Evolutionary conservation across 2,329 filamentous ascomycete genomes (phyloP).

Genomic region (Ceratocystis lukuohia): DNA sequence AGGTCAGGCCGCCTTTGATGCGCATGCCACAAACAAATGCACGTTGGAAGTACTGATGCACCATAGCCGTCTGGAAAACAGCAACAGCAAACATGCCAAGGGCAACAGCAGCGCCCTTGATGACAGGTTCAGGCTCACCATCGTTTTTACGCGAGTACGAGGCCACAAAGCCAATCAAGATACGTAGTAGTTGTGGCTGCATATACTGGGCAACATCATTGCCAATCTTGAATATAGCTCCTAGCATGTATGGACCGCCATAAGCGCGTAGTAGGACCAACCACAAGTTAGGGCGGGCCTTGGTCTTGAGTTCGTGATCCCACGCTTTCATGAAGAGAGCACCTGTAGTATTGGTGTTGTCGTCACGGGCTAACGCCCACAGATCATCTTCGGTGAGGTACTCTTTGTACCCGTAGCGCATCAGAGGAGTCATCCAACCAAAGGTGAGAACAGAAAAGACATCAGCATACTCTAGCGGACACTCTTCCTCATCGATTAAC

Average conservation of each 20-base stretch:
- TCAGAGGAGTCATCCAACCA: conserved; percentile 97
- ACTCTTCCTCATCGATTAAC: conserved; percentile 47
- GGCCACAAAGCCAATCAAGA: conserved; percentile 69
- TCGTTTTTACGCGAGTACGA: conserved; percentile 43
- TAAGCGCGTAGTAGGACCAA: conserved; percentile 72
- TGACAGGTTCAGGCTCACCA: conserved; percentile 56
- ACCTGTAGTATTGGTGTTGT: conserved; percentile 65
- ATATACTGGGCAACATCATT: conserved; percentile 79
- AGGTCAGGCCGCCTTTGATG: conserved; percentile 79
- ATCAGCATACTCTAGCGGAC: conserved; percentile 77
- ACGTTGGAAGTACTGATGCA: conserved; percentile 93
- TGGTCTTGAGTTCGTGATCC: conserved; percentile 56
- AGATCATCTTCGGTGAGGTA: conserved; percentile 90
- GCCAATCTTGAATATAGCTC: conserved; percentile 72
- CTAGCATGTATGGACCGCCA: conserved; percentile 68
- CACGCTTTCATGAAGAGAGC: conserved; percentile 60
- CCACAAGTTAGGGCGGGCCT: conserved; percentile 63
- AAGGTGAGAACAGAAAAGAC: conserved; percentile 91
- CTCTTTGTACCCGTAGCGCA: conserved; percentile 85
- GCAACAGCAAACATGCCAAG: conserved; percentile 85
- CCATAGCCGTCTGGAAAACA: conserved; percentile 69
- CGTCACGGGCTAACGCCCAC: conserved; percentile 73
- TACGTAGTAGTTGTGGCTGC: conserved; percentile 78
- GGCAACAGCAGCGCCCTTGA: conserved; percentile 76
- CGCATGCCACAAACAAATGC: conserved; percentile 93